Evolutionary conservation across 179 eudicot species (phyloP).

Genomic region (Beta corolliflora): DNA sequence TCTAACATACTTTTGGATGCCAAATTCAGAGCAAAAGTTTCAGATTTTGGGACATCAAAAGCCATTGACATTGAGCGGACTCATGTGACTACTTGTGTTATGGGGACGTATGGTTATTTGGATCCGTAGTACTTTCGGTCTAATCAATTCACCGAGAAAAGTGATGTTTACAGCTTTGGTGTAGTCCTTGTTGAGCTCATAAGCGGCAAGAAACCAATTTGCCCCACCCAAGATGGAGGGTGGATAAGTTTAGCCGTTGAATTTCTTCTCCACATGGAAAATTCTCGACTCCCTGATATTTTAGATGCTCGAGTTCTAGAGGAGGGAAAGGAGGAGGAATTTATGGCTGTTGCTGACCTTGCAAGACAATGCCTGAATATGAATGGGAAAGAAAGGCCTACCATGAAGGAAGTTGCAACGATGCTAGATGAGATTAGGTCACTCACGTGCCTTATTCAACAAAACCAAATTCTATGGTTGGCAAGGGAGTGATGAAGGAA

Average conservation of each 20-base stretch:
- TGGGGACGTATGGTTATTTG: constrained; percentile 25
- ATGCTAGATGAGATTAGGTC: constrained; percentile 12
- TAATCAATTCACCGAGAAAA: constrained; percentile 26
- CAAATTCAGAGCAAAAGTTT: constrained; percentile 22
- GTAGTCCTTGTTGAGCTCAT: constrained; percentile 34
- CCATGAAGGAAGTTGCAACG: constrained; percentile 24
- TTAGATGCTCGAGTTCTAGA: constrained; percentile 13
- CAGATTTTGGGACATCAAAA: constrained; percentile 25
- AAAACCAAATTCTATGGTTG: neutral
- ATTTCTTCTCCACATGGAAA: constrained; percentile 18
- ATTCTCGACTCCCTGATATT: constrained; percentile 6
- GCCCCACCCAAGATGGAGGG: constrained; percentile 9
- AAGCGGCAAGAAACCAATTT: constrained; percentile 29
- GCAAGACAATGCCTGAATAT: constrained; percentile 21
- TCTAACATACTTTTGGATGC: constrained; percentile 25
- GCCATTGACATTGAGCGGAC: constrained; percentile 20
- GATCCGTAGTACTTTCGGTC: constrained; percentile 30
- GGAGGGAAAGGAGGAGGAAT: constrained; percentile 22
- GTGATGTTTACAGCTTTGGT: constrained; percentile 34
- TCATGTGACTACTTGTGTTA: constrained; percentile 23
- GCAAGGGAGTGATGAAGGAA: neutral
- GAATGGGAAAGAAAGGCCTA: constrained; percentile 23
- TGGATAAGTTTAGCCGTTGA: constrained; percentile 28
- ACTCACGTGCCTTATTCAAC: neutral
- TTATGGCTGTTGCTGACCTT: constrained; percentile 19